Evolutionary conservation across 257 asterid genomes (phyloP).

Genomic region (Petunia secreta): DNA sequence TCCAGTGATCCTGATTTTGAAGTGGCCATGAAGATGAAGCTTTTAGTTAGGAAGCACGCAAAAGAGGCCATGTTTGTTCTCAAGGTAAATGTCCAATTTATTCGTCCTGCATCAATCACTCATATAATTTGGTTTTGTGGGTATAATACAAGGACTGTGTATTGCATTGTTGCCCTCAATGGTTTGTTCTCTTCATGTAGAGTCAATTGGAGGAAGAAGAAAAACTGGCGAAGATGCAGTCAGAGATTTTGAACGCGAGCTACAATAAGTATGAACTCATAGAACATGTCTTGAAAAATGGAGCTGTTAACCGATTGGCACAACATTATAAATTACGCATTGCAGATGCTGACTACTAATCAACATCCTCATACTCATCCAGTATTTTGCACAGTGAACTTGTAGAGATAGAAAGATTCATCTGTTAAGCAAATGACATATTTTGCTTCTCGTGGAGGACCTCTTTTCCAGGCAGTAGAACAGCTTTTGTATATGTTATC

Average conservation of each 20-base stretch:
- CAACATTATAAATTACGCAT: not conserved
- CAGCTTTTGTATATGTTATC: not conserved
- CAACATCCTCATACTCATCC: conserved; percentile 19
- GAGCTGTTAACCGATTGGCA: conserved; percentile 21
- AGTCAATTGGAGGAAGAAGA: conserved; percentile 31
- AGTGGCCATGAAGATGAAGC: conserved; percentile 25
- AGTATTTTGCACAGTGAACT: not conserved
- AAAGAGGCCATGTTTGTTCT: conserved; percentile 11
- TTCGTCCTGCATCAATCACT: not conserved
- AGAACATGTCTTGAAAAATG: not conserved
- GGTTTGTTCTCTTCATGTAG: conserved; percentile 16
- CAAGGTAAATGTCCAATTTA: not conserved
- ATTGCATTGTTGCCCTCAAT: conserved; percentile 1
- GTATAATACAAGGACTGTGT: not conserved
- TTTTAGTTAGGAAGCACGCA: conserved; percentile 9
- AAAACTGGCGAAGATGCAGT: conserved; percentile 19
- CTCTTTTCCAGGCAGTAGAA: not conserved
- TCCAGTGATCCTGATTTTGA: conserved; percentile 18
- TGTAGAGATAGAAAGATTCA: conserved; percentile 7
- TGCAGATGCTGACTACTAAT: not conserved
- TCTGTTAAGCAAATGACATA: not conserved
- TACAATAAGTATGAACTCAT: conserved; percentile 22
- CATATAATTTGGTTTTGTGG: conserved; percentile 4
- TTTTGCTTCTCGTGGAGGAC: not conserved
- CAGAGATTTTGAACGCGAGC: conserved; percentile 13